These are phyloP conservation scores for Talaromyces sp. DNA, from an alignment of 2,329 filamentous ascomycete species.

Conservation along the genomic window DNA sequence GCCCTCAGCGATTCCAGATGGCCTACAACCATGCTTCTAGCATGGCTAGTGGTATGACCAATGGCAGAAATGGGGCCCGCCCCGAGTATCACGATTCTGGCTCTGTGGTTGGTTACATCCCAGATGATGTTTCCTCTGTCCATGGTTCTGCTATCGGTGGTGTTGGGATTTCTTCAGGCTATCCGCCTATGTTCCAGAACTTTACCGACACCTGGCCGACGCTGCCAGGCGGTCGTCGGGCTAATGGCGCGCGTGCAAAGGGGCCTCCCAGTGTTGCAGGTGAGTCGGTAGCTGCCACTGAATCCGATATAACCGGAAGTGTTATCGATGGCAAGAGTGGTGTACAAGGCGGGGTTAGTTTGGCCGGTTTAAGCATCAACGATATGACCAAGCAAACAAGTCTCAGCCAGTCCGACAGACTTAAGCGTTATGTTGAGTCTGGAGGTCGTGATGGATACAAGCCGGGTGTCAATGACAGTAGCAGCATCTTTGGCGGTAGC, in stretches of 20 bases:
- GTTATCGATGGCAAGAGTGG: conserved; percentile 65
- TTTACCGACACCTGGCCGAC: conserved; percentile 90
- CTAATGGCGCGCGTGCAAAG: conserved; percentile 59
- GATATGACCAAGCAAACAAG: conserved; percentile 66
- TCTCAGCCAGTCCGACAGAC: conserved; percentile 76
- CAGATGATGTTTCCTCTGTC: conserved; percentile 93
- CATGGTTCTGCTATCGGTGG: conserved; percentile 88
- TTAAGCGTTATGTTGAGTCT: conserved; percentile 91
- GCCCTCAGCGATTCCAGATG: conserved; percentile 80
- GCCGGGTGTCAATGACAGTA: conserved; percentile 46
- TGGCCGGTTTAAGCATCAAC: conserved; percentile 73
- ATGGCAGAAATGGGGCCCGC: conserved; percentile 45
- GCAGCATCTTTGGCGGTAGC: conserved; percentile 63
- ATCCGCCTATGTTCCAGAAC: conserved; percentile 90
- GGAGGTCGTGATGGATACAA: conserved; percentile 59
- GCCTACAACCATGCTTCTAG: conserved; percentile 63
- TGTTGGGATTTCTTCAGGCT: conserved; percentile 72
- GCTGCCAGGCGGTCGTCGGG: conserved; percentile 63
- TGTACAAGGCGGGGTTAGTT: conserved; percentile 79
- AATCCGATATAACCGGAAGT: conserved; percentile 77
- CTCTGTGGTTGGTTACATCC: conserved; percentile 91
- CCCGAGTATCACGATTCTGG: conserved; percentile 65
- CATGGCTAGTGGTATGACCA: conserved; percentile 49
- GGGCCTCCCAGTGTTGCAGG: conserved; percentile 74
- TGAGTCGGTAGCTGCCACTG: conserved; percentile 86